Evolutionary conservation across 148 eudicot species (phyloP).

Genomic region (Silene latifolia): DNA sequence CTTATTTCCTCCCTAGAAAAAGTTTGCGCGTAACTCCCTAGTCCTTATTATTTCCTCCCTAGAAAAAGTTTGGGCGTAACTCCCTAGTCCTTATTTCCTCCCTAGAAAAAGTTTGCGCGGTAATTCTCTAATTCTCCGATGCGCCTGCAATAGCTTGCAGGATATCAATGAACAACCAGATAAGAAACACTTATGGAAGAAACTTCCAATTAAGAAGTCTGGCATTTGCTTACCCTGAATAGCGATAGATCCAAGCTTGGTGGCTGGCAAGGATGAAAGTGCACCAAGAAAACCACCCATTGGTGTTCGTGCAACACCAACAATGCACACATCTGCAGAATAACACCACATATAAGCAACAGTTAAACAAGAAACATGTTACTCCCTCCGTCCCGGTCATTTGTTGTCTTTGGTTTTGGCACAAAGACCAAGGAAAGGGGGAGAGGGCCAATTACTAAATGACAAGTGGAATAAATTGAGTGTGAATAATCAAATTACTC

Average conservation of each 20-base stretch:
- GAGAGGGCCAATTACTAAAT: no score
- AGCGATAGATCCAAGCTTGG: constrained; percentile 87
- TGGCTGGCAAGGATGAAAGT: constrained; percentile 80
- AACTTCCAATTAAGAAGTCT: background rate
- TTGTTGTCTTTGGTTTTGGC: no score
- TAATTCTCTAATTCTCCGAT: constrained; percentile 59
- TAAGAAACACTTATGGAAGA: background rate
- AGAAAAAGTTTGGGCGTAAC: no score
- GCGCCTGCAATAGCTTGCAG: constrained; percentile 53
- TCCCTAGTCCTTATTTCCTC: no score
- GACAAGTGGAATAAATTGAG: no score
- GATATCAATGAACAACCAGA: background rate
- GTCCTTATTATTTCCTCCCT: no score
- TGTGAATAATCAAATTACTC: no score
- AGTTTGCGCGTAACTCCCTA: constrained; percentile 31
- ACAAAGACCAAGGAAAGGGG: no score
- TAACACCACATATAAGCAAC: background rate
- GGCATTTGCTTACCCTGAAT: constrained; percentile 54
- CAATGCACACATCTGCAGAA: constrained; percentile 85
- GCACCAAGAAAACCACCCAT: constrained; percentile 95
- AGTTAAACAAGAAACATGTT: no score
- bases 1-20: no score
- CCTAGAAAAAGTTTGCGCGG: no score
- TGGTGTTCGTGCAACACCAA: constrained; percentile 98
- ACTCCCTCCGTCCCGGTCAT: no score